Conservation (phyloP, 1,284 basidiomycete species). For the Ustilago bromivora region DNA sequence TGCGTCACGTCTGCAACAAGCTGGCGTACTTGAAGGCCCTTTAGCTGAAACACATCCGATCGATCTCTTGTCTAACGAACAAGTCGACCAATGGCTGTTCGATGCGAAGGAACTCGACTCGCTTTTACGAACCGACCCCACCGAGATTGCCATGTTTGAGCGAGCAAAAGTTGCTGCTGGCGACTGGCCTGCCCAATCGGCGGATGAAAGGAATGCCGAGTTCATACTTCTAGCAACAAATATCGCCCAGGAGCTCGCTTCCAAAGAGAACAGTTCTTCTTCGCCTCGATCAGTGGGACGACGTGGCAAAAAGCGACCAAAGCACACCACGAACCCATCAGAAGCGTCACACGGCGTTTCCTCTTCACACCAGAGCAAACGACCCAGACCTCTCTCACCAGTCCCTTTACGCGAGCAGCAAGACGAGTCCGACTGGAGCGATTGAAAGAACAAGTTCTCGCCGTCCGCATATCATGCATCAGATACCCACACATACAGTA, state of each 20-base stretch:
- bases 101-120: constrained; percentile 20
- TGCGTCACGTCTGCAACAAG: constrained; percentile 10
- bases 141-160: constrained; percentile 21
- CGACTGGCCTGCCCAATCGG: constrained; percentile 17
- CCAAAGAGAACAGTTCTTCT: not conserved
- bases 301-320: not conserved
- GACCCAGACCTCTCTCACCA: not conserved
- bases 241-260: not conserved
- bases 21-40: not conserved
- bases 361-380: not conserved
- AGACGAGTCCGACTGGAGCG: constrained; percentile 48
- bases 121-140: constrained; percentile 26
- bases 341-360: not conserved
- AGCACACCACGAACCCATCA: not conserved
- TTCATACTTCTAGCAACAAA: constrained; percentile 10
- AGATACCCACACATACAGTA: constrained; percentile 1
- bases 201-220: constrained; percentile 11
- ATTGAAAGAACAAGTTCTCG: not conserved
- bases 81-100: constrained; percentile 41
- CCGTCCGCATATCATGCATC: too few relatives aligned
- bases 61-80: constrained; percentile 34
- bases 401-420: constrained; percentile 24
- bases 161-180: constrained; percentile 31
- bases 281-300: not conserved
- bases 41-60: constrained; percentile 15